A percentile compares a stretch with the other conserved stretches of the same genome.
Evolutionary conservation across 2,329 filamentous ascomycete genomes (phyloP).

Genomic region (Aspergillus arachidicola): DNA sequence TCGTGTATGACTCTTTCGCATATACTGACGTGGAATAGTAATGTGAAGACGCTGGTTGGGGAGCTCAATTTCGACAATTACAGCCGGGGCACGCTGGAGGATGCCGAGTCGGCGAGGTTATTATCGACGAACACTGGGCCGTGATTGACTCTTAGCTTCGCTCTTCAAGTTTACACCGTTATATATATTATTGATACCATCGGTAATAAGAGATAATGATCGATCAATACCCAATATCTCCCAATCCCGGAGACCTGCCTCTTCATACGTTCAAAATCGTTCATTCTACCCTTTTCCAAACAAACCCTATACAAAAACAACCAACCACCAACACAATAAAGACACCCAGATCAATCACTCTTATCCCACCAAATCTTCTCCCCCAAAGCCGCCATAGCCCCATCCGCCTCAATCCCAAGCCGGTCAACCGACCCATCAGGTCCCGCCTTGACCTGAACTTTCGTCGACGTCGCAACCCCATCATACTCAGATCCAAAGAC

Average conservation of each 20-base stretch:
- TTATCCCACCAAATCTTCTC: not conserved
- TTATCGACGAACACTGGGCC: not conserved
- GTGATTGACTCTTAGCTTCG: not conserved
- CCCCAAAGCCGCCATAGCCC: not conserved
- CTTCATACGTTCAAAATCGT: not conserved
- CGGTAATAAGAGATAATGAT: no score
- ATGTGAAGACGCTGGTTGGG: slow-evolving; percentile 34
- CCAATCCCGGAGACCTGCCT: not conserved
- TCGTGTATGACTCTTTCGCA: not conserved
- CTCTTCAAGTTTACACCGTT: not conserved
- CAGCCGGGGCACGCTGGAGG: slow-evolving; percentile 7
- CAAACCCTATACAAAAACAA: not conserved
- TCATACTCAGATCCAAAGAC: not conserved
- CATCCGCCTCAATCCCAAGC: not conserved
- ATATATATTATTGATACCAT: not conserved
- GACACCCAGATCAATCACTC: not conserved
- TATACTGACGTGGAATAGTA: slow-evolving; percentile 20
- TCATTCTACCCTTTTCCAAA: not conserved
- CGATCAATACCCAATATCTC: not conserved
- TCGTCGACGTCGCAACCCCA: not conserved
- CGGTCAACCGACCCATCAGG: not conserved
- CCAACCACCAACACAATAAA: not conserved
- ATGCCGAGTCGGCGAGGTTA: slow-evolving; percentile 14
- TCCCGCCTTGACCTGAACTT: not conserved
- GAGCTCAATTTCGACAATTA: slow-evolving; percentile 36